These are phyloP conservation scores for Lactarius deliciosus DNA, from an alignment of 768 basidiomycete species.

Conservation along the genomic window DNA sequence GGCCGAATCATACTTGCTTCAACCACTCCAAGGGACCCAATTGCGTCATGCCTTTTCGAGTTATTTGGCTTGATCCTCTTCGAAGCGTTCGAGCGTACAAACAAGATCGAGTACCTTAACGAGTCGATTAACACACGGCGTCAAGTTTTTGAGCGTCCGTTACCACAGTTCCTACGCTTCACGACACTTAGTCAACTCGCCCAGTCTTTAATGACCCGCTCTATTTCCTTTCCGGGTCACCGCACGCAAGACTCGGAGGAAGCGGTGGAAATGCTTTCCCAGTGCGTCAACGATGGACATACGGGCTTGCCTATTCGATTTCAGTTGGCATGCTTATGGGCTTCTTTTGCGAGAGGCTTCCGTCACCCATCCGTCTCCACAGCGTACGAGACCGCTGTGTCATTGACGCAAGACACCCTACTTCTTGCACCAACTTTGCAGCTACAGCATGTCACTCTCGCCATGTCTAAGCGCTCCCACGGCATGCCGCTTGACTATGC, in stretches of 20 bases:
- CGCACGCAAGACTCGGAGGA: neutral
- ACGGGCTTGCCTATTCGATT: neutral
- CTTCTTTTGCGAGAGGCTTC: neutral
- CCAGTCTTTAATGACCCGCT: neutral
- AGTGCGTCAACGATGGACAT: neutral
- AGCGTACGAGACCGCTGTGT: neutral
- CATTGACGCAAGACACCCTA: neutral
- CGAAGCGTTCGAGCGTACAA: neutral
- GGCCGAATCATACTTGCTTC: neutral
- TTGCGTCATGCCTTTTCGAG: neutral
- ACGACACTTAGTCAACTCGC: neutral
- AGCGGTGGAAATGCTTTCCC: neutral
- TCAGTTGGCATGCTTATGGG: neutral
- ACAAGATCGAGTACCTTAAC: neutral
- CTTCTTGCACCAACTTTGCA: neutral
- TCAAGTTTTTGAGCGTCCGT: neutral
- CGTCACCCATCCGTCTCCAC: neutral
- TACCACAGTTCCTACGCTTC: neutral
- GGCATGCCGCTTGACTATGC: neutral
- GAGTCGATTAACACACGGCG: neutral
- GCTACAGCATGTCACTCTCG: neutral
- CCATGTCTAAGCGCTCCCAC: accelerated
- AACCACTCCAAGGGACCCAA: neutral
- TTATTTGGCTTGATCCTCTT: neutral
- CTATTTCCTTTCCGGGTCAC: neutral